Evolutionary conservation across 192 early-diverging fungal species (phyloP), one percentile per base, ranked within the genome.

Genomic region (Radiomyces spectabilis): DNA sequence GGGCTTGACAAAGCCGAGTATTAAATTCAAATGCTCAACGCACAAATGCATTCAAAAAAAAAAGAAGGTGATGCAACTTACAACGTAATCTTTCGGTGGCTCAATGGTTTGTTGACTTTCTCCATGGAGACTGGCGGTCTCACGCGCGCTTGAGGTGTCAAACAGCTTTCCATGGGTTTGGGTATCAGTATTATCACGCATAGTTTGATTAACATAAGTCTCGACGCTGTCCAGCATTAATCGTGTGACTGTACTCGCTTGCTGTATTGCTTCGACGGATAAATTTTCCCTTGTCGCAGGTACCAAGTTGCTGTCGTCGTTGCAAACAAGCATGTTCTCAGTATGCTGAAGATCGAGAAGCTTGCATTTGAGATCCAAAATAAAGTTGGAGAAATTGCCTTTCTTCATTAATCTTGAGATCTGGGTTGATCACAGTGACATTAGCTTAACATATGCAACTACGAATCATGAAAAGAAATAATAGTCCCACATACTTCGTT

Each of bases 341-440:
- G 76, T 78, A 52, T 66, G 66, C 19, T 78, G 65, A 40, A 78
- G 38, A 61, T 78, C 72, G n/a, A 70, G 57, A 8, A 78, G 54
- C 24, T 68, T 46, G 31, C 63, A 61, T 6, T 73, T 71, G 1
- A 74, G 63, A 16, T 78, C 76, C 47, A 67, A 57, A 25, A 59
- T 60, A 58, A 78, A 78, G 32, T 72, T 61, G 3, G 72, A 60
- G 27, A 66, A 78, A 51, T 78, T 78, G 4, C 76, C 76, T 19
- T 65, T 66, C 34, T 78, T 78, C 60, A 78, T 65, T 15, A 69
- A 52, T 22, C 67, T 59, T 2, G 76, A 69, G 1, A 69, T 61
- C 51, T 67, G 27, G 22, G 33, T n/a, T n/a, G n/a, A n/a, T n/a
- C n/a, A n/a, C n/a, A n/a, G n/a, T n/a, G n/a, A n/a, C n/a, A n/a